These are phyloP conservation scores for Salix brachista DNA, from an alignment of 345 rosid genomes.

Conservation along the genomic window DNA sequence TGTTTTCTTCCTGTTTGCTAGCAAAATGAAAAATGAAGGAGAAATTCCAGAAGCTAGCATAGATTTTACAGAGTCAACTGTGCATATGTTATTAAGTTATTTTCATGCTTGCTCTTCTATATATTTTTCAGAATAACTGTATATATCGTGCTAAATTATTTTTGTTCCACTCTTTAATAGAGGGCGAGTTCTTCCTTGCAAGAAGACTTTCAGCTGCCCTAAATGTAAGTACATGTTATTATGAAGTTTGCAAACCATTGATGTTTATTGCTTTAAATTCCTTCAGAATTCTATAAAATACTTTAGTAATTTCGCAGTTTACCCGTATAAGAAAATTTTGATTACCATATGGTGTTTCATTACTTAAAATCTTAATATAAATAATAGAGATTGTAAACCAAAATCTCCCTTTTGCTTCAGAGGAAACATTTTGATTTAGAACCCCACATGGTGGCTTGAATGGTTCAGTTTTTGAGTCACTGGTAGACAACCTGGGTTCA, in stretches of 20 bases:
- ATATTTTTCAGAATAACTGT: neutral
- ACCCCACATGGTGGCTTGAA: too few species aligned
- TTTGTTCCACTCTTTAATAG: constrained; percentile 18
- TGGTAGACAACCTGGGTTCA: too few species aligned
- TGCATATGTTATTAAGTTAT: neutral
- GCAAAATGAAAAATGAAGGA: neutral
- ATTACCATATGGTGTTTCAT: neutral
- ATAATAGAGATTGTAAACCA: neutral
- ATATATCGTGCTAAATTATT: neutral
- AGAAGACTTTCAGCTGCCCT: constrained; percentile 46
- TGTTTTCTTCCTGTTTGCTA: neutral
- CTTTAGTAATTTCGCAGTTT: neutral
- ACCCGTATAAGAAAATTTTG: neutral
- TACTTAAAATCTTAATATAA: neutral
- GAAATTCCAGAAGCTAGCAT: neutral
- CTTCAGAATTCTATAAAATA: neutral
- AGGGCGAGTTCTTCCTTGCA: constrained; percentile 48
- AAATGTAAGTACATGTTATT: constrained; percentile 38
- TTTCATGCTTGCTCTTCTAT: neutral
- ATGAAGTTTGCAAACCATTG: neutral
- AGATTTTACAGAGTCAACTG: neutral
- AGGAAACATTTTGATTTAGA: neutral
- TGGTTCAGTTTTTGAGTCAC: too few species aligned
- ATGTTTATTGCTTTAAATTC: neutral
- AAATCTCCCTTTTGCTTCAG: neutral